These are phyloP conservation scores for Aegilops bicornis DNA, from an alignment of 176 grass and related monocot species.

Conservation along the genomic window DNA sequence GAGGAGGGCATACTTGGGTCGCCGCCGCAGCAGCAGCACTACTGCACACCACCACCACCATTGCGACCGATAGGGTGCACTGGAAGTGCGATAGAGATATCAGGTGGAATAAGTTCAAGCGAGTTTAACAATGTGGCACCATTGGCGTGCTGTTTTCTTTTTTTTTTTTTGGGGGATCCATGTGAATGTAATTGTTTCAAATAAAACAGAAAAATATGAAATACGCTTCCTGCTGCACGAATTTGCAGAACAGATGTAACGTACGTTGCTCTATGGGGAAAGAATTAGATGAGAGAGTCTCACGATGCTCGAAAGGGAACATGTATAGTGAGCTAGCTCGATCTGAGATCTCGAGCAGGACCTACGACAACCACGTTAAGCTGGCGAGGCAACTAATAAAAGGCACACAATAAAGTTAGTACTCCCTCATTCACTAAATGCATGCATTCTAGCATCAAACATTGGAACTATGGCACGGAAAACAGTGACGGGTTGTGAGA, in stretches of 20 bases:
- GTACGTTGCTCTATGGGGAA: not conserved
- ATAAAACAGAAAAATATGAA: not conserved
- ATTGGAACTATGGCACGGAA: not conserved
- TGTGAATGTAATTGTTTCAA: not conserved
- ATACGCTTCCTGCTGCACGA: not conserved
- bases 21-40: too few relatives aligned
- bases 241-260: not conserved
- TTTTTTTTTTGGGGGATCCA: not conserved
- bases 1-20: too few relatives aligned
- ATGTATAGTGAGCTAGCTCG: not conserved
- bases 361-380: not conserved
- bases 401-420: not conserved
- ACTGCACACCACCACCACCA: too few relatives aligned
- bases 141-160: not conserved
- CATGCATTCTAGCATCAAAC: not conserved
- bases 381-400: not conserved
- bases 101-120: not conserved
- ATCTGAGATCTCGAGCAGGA: not conserved
- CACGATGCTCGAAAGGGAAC: not conserved
- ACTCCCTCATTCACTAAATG: not conserved
- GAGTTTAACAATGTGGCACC: not conserved
- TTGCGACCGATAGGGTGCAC: not conserved
- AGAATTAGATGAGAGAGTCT: not conserved
- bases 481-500: not conserved
- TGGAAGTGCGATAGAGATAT: not conserved